phyloP scores from a whole-genome alignment of 108 stramenopile genomes.

The Discostella pseudostelligera region DNA sequence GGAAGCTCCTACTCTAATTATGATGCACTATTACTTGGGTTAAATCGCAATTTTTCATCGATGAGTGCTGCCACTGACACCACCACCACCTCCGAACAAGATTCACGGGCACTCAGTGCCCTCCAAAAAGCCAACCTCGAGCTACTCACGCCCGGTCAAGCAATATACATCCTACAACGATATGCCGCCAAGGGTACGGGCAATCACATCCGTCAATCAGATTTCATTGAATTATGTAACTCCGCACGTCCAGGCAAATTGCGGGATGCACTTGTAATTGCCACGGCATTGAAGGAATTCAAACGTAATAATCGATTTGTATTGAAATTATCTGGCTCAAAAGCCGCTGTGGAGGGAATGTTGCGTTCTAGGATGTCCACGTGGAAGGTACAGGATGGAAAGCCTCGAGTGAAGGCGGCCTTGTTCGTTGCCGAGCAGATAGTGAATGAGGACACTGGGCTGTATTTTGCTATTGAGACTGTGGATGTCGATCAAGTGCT shows the following conservation, averaged over 20 bases:
- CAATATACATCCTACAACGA: constrained; percentile 36
- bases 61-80: constrained; percentile 3
- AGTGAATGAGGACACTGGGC: constrained; percentile 34
- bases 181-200: constrained; percentile 28
- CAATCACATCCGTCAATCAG: constrained; percentile 34
- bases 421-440: constrained; percentile 32
- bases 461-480: constrained; percentile 36
- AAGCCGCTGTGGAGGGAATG: constrained; percentile 43
- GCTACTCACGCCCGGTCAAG: constrained; percentile 43
- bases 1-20: neutral
- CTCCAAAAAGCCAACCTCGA: constrained; percentile 47
- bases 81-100: no score
- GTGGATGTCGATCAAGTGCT: constrained; percentile 39
- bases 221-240: constrained; percentile 35
- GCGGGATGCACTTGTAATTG: constrained; percentile 44
- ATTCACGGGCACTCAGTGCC: constrained; percentile 27
- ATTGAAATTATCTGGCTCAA: constrained; percentile 21
- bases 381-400: constrained; percentile 37
- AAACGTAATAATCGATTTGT: constrained; percentile 39
- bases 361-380: constrained; percentile 35
- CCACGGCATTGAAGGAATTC: constrained; percentile 44
- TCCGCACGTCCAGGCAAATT: constrained; percentile 37
- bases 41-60: constrained; percentile 7
- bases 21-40: neutral
- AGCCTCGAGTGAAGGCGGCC: constrained; percentile 17